Evolutionary conservation across 306 rosid genomes (phyloP).

Genomic region (Ormosia emarginata): DNA sequence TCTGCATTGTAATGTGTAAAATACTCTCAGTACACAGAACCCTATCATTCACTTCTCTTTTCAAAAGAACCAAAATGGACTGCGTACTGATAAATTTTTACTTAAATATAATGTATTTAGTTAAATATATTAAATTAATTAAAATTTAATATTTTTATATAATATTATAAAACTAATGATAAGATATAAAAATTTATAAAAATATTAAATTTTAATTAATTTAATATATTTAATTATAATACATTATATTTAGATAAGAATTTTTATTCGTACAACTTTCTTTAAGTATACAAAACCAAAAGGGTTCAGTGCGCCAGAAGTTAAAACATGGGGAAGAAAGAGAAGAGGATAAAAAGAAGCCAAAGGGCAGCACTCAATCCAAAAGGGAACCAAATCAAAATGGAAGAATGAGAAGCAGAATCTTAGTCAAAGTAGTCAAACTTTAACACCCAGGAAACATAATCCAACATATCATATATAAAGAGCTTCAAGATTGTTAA

Average conservation of each 20-base stretch:
- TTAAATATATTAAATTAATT: too few species aligned
- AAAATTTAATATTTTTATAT: too few species aligned
- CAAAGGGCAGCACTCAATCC: constrained; percentile 30
- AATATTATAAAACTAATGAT: too few species aligned
- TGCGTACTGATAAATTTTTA: too few species aligned
- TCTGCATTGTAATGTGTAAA: constrained; percentile 36
- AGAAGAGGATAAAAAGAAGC: constrained; percentile 13
- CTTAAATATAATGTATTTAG: too few species aligned
- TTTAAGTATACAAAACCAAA: constrained; percentile 25
- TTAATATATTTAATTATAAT: too few species aligned
- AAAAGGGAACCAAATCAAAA: constrained; percentile 64
- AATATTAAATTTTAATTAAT: too few species aligned
- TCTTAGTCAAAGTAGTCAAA: constrained; percentile 68
- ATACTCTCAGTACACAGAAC: constrained; percentile 23
- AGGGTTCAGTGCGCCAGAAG: constrained; percentile 2
- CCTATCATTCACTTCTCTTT: constrained; percentile 37
- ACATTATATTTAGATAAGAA: too few species aligned
- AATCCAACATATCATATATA: constrained; percentile 48
- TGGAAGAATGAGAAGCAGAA: constrained; percentile 67
- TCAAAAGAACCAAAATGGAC: constrained; percentile 34
- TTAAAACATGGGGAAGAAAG: constrained; percentile 13
- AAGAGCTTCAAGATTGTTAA: constrained; percentile 37
- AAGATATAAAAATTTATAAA: too few species aligned
- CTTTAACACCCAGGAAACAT: constrained; percentile 51
- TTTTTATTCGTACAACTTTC: constrained; percentile 7